phyloP scores from a whole-genome alignment of 2,329 filamentous ascomycete genomes.

The Paraphaeosphaeria minitans region DNA sequence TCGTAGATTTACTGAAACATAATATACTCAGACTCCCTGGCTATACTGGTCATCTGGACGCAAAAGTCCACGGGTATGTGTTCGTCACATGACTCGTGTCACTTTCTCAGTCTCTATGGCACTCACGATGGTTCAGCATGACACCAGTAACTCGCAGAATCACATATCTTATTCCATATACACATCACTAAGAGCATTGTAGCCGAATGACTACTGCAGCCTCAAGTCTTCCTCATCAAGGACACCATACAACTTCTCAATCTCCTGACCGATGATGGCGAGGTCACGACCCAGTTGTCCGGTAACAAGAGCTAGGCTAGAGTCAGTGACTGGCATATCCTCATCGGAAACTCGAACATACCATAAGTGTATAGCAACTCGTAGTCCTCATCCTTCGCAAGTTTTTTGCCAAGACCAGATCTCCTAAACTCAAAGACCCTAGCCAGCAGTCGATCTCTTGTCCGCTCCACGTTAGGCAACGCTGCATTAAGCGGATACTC shows the following conservation, averaged over 20 bases:
- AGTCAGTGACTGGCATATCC: neutral
- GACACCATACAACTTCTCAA: slow-evolving; percentile 65
- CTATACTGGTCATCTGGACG: neutral
- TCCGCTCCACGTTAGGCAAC: slow-evolving; percentile 79
- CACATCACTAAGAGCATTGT: neutral
- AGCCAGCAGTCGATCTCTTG: slow-evolving; percentile 80
- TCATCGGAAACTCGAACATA: slow-evolving; percentile 42
- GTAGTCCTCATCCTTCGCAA: slow-evolving; percentile 78
- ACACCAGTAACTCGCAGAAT: too few relatives aligned
- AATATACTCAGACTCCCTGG: neutral
- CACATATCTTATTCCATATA: too few relatives aligned
- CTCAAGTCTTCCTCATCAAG: slow-evolving; percentile 66
- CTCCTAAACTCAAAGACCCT: slow-evolving; percentile 88
- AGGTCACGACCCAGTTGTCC: slow-evolving; percentile 64
- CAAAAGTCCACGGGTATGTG: neutral
- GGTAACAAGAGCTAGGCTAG: slow-evolving; percentile 62
- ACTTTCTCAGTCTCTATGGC: neutral
- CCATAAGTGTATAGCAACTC: slow-evolving; percentile 91
- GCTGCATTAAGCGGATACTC: slow-evolving; percentile 92
- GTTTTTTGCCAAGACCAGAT: slow-evolving; percentile 58
- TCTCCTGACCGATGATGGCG: slow-evolving; percentile 57
- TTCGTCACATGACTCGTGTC: neutral
- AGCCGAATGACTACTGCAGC: slow-evolving; percentile 44
- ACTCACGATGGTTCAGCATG: neutral
- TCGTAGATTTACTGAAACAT: neutral